Conservation (phyloP, 2,329 filamentous ascomycete species). For the Colletotrichum eleusines region DNA sequence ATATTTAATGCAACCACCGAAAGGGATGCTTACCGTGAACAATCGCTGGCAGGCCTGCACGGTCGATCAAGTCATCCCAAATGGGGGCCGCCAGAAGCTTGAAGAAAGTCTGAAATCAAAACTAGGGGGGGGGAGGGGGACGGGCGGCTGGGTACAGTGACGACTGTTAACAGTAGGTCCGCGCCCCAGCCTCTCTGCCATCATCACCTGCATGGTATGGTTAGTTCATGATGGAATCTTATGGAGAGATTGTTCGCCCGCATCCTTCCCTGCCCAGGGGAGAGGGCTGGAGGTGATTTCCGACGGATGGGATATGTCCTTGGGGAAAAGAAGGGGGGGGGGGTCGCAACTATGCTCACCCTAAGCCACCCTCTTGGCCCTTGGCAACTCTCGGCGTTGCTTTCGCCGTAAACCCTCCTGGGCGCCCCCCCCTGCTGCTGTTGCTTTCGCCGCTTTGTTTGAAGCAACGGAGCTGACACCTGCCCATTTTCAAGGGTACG, state of each 20-base stretch:
- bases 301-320: too few species aligned
- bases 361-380: background rate
- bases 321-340: too few species aligned
- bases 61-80: slow-evolving; percentile 16
- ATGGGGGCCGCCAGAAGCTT: slow-evolving; percentile 22
- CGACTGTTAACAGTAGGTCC: slow-evolving; percentile 3
- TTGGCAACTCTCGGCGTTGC: slow-evolving; percentile 37
- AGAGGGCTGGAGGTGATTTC: background rate
- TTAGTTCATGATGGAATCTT: background rate
- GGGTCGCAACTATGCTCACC: too few species aligned
- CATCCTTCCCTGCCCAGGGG: background rate
- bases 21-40: slow-evolving; percentile 11
- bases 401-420: slow-evolving; percentile 27
- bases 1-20: background rate
- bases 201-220: background rate
- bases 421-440: background rate
- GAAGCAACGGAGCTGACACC: slow-evolving; percentile 24
- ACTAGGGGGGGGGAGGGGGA: background rate
- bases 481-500: background rate
- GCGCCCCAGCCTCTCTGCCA: background rate
- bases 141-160: slow-evolving; percentile 28
- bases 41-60: background rate
- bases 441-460: background rate
- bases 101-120: slow-evolving; percentile 25
- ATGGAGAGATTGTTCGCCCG: background rate